These are phyloP conservation scores for Hura crepitans DNA, from an alignment of 441 rosid species.

Conservation along the genomic window DNA sequence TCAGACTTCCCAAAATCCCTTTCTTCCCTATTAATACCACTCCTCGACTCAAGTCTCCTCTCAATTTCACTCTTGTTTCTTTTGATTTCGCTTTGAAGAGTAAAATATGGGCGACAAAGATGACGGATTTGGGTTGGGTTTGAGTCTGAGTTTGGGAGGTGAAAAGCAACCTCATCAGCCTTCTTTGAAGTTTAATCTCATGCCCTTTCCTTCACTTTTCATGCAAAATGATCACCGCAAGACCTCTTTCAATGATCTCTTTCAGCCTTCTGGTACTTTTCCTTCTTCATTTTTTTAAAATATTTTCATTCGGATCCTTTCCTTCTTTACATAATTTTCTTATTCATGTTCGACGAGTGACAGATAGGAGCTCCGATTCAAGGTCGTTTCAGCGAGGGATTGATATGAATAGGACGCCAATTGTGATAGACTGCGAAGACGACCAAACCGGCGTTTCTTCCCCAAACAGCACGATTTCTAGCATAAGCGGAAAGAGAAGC, in stretches of 20 bases:
- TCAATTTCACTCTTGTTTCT: too few relatives aligned
- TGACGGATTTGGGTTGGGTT: slow-evolving; percentile 54
- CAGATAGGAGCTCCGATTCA: slow-evolving; percentile 48
- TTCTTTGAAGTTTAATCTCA: slow-evolving; percentile 40
- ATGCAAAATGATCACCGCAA: slow-evolving; percentile 28
- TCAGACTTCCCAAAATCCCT: too few relatives aligned
- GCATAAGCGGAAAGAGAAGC: slow-evolving; percentile 62
- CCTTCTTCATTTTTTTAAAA: neutral
- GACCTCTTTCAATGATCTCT: slow-evolving; percentile 36
- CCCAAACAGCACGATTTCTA: slow-evolving; percentile 77
- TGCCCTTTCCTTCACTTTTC: slow-evolving; percentile 36
- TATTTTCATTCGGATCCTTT: neutral
- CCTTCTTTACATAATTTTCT: neutral
- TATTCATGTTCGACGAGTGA: neutral
- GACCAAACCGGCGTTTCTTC: slow-evolving; percentile 73
- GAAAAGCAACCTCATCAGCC: slow-evolving; percentile 29
- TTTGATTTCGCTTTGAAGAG: neutral
- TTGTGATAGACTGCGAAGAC: slow-evolving; percentile 39
- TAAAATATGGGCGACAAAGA: slow-evolving; percentile 48
- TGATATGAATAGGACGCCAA: slow-evolving; percentile 59
- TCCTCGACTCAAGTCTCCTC: neutral
- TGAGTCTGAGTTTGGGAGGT: slow-evolving; percentile 54
- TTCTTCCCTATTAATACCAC: neutral
- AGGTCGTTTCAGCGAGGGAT: slow-evolving; percentile 53
- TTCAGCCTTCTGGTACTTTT: slow-evolving; percentile 46